Evolutionary conservation across 306 rosid species (phyloP), one percentile per base, ranked within the genome.

Genomic region (Sesbania bispinosa): DNA sequence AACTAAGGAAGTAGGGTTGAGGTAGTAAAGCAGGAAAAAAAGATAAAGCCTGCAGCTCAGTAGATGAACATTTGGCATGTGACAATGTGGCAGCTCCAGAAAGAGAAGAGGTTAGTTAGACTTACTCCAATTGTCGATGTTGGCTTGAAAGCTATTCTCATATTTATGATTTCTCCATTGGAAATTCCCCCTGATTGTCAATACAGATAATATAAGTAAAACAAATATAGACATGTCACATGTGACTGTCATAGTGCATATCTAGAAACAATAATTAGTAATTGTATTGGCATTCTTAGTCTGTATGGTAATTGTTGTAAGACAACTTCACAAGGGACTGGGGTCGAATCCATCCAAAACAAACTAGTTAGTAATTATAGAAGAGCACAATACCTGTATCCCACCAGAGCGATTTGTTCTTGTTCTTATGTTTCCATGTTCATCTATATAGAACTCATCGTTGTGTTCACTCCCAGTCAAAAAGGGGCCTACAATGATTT

Each of bases 81-180:
- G n/a, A n/a, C n/a, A n/a, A n/a, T n/a, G n/a, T n/a, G n/a, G n/a
- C n/a, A n/a, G n/a, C n/a, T n/a, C n/a, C n/a, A n/a, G n/a, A n/a
- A n/a, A n/a, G n/a, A n/a, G n/a, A n/a, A n/a, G n/a, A 19, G 57
- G 59, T 75, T 26, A 38, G 30, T 64, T 64, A n/a, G 60, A 82
- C 88, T 89, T 91, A 95, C 99, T 57, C 80, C 61, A 80, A 94
- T 94, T 7, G 99, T 94, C 5, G 99, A 86, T 4, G 97, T 94
- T 60, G 99, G 99, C 92, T 94, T 94, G 88, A 94, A 94, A 85
- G 93, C 99, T 82, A 94, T 59, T 83, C 92, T 91, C 93, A 94
- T 89, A 67, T 83, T 70, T 83, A 94, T 94, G 81, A 85, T 83
- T 87, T 94, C 99, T 65, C 99, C 99, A 74, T 94, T 95, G 53